Base-by-base conservation (phyloP, 371 early-diverging fungal genomes). In the Mortierella sp. region DNA sequence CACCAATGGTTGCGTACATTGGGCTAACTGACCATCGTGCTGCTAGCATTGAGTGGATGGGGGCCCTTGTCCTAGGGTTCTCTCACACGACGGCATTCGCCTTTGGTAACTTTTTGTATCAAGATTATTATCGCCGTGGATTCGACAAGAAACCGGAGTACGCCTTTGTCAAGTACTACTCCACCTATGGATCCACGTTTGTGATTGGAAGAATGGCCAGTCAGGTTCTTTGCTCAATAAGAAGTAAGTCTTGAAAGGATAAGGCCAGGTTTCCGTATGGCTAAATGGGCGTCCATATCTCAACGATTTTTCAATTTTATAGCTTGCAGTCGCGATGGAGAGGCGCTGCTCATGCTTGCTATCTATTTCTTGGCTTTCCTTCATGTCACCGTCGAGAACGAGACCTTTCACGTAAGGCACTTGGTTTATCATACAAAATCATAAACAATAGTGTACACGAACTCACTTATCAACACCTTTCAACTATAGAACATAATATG, bases 321-420 rank as follows among this genome's bases (percentile, higher is more conserved):
- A 64, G 74, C 61, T 27, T 74, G 74, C 54, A 74, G 52, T 49
- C 68, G 69, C 23, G 68, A 74, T 46, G 74, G 74, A 6, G 74
- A 74, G 45, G 74, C 74, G 0, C 23, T 74, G 49, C 48, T 74
- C 7, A 74, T 74, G 74, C 47, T 74, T 4, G 74, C 74, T 21
- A 74, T 74, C 54, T 74, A 74, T 50, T 74, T 74, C 53, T 58
- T 74, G 69, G 74, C 74, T 13, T 74, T 74, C 54, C 61, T 74
- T 39, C 74, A 74, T 57, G 74, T 74, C 58, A 74, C 74, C 9
- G 45, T 74, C 50, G 69, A 64, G 50, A 74, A 74, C 50, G 74
- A 68, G 46, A 68, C 65, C 39, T 74, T 74, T 43, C 74, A 74
- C 23, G 74, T 68, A 68, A 64, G 72, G 56, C 12, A 58, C 24